Evolutionary conservation across 2,329 filamentous ascomycete genomes (phyloP), one percentile per base, ranked within the genome.

Genomic region (Colletotrichum kahawae): DNA sequence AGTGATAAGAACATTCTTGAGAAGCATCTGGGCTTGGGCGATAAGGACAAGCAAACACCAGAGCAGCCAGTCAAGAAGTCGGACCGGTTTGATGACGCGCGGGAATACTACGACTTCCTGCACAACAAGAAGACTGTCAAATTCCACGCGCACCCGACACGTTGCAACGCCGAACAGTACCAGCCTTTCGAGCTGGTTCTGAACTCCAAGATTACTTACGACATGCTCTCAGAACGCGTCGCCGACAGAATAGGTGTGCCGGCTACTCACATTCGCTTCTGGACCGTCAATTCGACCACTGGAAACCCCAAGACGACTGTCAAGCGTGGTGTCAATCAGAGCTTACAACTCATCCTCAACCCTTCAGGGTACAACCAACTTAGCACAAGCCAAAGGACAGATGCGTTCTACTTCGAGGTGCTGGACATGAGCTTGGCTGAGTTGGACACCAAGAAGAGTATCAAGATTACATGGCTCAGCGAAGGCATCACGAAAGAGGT

Each of bases 401-500:
- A 98, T 83, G 92, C 93, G 1, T 88, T 99, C 67, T 98, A 93
- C 83, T 99, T 96, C 81, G 97, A 99, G 83, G 92, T 98, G 33
- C 87, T 99, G 54, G 97, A 99, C 77, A 98, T 98, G 88, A 98
- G 95, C 80, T 86, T 99, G 62, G 94, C 95, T 29, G 97, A 99
- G 83, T 89, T 98, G 57, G 97, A 99, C 81, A 97, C 95, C 71
- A 97, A 98, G 87, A 98, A 97, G 87, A 92, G 88, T 72, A 87
- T 98, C 77, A 96, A 95, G 83, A 86, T 99, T 63, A 94, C 89
- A 2, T 96, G 94, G 92, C 87, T 99, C 60, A 94, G 93, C 54
- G 97, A 99, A 77, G 97, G 97, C 57, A 93, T 98, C 77, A 92
- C 92, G 13, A 98, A 98, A 87, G 96, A 98, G 86, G 94, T 95